Conservation (phyloP, 768 basidiomycete genomes). For the Goffeauzyma gilvescens region DNA sequence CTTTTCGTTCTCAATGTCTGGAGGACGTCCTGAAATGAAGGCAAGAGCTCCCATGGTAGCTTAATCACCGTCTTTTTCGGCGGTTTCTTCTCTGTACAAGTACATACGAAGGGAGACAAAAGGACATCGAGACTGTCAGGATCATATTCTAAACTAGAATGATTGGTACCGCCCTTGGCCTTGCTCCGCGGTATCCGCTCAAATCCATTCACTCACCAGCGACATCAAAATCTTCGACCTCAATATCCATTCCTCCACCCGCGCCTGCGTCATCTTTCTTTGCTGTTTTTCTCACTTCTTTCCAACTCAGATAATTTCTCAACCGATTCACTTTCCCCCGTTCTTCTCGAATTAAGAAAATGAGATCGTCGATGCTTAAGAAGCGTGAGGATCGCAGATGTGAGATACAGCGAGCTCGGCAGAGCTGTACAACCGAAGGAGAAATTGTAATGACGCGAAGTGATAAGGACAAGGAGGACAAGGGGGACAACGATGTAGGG, state of each 20-base stretch:
- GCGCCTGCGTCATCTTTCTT: constrained; percentile 75
- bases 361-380: constrained; percentile 79
- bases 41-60: constrained; percentile 85
- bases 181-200: no score
- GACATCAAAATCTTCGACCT: constrained; percentile 45
- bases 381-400: constrained; percentile 65
- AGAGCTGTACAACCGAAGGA: constrained; percentile 45
- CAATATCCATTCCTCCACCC: constrained; percentile 57
- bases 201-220: no score
- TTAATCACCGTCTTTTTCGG: constrained; percentile 87
- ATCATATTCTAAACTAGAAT: no score
- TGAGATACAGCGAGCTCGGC: constrained; percentile 71
- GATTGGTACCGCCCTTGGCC: no score
- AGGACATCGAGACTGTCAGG: no score
- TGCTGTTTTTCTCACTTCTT: constrained; percentile 85
- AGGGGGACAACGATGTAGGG: no score
- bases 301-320: constrained; percentile 86
- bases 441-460: not conserved
- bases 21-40: constrained; percentile 75
- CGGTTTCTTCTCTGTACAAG: constrained; percentile 40
- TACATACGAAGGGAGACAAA: not conserved
- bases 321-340: constrained; percentile 81
- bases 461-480: not conserved
- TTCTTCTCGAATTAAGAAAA: constrained; percentile 89
- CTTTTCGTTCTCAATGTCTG: no score